These are phyloP conservation scores for Helianthus annuus DNA, from an alignment of 129 eudicot genomes.

Conservation along the genomic window DNA sequence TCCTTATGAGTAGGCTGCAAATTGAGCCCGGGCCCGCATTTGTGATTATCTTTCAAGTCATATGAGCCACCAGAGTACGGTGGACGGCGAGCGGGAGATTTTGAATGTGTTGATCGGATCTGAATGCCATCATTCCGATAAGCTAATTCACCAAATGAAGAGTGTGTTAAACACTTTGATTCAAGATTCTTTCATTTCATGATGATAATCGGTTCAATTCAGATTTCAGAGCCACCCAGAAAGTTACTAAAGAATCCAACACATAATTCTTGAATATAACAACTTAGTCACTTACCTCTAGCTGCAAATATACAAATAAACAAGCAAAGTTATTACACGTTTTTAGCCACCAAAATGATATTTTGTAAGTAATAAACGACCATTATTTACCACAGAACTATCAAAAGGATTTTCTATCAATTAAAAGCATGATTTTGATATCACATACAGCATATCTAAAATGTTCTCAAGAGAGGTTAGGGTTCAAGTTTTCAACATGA, in stretches of 20 bases:
- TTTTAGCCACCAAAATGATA: background rate
- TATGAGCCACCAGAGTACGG: constrained; percentile 54
- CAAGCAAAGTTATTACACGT: constrained; percentile 41
- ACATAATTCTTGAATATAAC: constrained; percentile 68
- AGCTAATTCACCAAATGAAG: constrained; percentile 90
- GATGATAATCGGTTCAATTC: constrained; percentile 57
- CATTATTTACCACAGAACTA: background rate
- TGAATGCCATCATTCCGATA: constrained; percentile 77
- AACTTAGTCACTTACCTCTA: constrained; percentile 74
- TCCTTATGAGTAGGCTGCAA: constrained; percentile 47
- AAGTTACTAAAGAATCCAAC: constrained; percentile 72
- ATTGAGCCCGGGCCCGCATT: constrained; percentile 48
- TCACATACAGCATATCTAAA: constrained; percentile 19
- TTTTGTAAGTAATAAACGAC: background rate
- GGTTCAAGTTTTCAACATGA: background rate
- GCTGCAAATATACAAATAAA: constrained; percentile 65
- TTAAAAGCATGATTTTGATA: constrained; percentile 30
- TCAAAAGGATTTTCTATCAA: background rate
- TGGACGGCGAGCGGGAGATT: constrained; percentile 62
- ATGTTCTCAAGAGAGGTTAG: background rate
- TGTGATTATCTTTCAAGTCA: constrained; percentile 57
- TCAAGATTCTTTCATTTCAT: constrained; percentile 56
- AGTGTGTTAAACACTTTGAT: constrained; percentile 69
- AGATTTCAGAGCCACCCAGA: constrained; percentile 63
- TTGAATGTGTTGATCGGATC: constrained; percentile 71